Conservation (phyloP, 805 yeast genomes). For the Saccharomycopsis lassenensis region DNA sequence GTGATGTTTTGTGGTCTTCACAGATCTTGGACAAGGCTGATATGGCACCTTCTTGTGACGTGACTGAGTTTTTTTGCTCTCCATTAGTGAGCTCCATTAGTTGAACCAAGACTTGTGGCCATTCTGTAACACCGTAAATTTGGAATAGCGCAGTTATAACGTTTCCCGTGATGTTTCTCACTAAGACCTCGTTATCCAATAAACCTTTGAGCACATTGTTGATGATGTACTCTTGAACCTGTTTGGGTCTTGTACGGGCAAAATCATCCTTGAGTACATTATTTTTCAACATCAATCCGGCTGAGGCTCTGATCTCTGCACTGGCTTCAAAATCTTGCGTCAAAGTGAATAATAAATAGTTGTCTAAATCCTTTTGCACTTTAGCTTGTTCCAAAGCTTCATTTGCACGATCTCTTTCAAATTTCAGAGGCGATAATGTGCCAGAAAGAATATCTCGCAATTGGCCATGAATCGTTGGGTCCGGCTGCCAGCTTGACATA, state of each 20-base stretch:
- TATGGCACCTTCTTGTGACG: slow-evolving; percentile 62
- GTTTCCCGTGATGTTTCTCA: slow-evolving; percentile 83
- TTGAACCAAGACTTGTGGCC: slow-evolving; percentile 70
- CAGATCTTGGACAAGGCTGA: slow-evolving; percentile 78
- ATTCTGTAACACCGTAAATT: slow-evolving; percentile 48
- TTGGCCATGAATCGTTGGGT: too few relatives aligned
- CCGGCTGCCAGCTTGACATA: too few relatives aligned
- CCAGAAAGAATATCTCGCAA: slow-evolving; percentile 65
- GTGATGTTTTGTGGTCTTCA: slow-evolving; percentile 65
- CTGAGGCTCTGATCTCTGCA: slow-evolving; percentile 68
- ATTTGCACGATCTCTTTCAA: slow-evolving; percentile 55
- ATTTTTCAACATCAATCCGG: slow-evolving; percentile 81
- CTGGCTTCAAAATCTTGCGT: slow-evolving; percentile 38
- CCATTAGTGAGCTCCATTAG: slow-evolving; percentile 50
- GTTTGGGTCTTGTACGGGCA: slow-evolving; percentile 22
- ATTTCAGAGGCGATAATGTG: slow-evolving; percentile 51
- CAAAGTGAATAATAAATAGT: slow-evolving; percentile 64
- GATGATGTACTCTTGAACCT: slow-evolving; percentile 26
- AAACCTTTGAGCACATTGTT: slow-evolving; percentile 36
- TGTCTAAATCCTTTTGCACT: slow-evolving; percentile 64
- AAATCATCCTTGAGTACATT: slow-evolving; percentile 34
- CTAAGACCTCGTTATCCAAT: slow-evolving; percentile 41
- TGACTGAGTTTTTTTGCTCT: slow-evolving; percentile 30
- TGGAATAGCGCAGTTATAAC: slow-evolving; percentile 77
- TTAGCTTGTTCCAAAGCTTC: slow-evolving; percentile 63